Conservation (phyloP, 225 moss, liverwort and hornwort genomes). For the Pseudisothecium myosuroides region DNA sequence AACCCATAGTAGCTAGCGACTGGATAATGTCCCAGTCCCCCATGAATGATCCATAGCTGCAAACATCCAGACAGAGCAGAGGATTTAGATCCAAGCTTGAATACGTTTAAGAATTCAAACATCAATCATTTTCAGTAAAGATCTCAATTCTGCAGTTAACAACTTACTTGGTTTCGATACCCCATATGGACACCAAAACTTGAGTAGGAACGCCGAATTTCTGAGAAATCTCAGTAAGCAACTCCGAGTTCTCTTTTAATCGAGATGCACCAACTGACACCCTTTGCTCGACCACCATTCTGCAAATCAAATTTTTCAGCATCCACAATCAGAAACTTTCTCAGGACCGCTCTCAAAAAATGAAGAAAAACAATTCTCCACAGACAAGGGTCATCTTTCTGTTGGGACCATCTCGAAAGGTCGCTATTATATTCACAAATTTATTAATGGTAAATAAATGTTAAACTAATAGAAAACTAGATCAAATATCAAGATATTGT, state of each 20-base stretch:
- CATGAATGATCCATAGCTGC: constrained; percentile 59
- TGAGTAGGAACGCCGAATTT: constrained; percentile 62
- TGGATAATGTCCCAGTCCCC: constrained; percentile 55
- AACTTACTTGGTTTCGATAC: constrained; percentile 64
- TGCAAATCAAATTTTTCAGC: background rate
- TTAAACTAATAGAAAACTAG: background rate
- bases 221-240: constrained; percentile 46
- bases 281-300: constrained; percentile 53
- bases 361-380: background rate
- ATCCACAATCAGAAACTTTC: background rate
- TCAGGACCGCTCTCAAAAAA: background rate
- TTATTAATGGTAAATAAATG: background rate
- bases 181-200: constrained; percentile 60
- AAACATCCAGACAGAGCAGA: background rate
- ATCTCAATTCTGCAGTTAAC: background rate
- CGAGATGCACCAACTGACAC: constrained; percentile 33
- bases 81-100: background rate
- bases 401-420: background rate
- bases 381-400: background rate
- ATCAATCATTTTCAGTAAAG: background rate
- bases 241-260: constrained; percentile 28
- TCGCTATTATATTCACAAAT: background rate
- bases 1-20: constrained; percentile 57
- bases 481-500: background rate
- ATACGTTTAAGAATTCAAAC: background rate